Base-by-base conservation (phyloP, 495 filamentous ascomycete species). In the Tuber aestivum region DNA sequence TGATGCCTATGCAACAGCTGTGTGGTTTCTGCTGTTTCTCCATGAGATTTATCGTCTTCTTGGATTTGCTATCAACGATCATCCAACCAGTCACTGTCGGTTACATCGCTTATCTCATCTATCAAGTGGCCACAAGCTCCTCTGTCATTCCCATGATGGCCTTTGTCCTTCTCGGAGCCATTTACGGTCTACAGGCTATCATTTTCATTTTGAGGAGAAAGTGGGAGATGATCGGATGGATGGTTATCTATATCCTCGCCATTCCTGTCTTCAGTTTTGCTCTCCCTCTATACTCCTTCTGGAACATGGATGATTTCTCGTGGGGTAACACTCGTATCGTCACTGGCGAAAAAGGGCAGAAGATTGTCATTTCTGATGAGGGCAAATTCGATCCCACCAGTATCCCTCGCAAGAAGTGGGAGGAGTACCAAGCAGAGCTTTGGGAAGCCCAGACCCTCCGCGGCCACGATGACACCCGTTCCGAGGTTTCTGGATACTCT, bases 1-100 rank as follows among this genome's bases (percentile, higher is more conserved):
- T 99, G 71, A 94, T 98, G 80, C 94, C 94, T 9, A 85, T 99
- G 83, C 89, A 92, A 72, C 92, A 98, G 83, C 90, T 99, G 42
- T 99, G 95, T 85, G 95, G 95, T 84, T 99, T 99, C 89, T 99
- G 95, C 87, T 98, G 96, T 85, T 99, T 99, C 87, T 94, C 92
- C 84, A 99, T 99, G 95, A 90, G 95, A 79, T 99, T 99, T 85
- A 87, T 99, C 76, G 95, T 99, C 78, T 97, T 99, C 81, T 84
- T 98, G 74, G 95, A 99, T 83, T 87, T 99, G 68, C 86, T 99
- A 74, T 93, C 91, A 74, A 99, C 95, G 42, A 84, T 98, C 75
- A 90, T 98, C 71, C 93, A 95, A 83, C 95, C 95, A 4, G 95
- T 97, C 68, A 95, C 91, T 2, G 87, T 96, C n/a, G 95, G 89